Base-by-base conservation (phyloP, 352 stramenopile genomes). In the Phytophthora aleatoria region DNA sequence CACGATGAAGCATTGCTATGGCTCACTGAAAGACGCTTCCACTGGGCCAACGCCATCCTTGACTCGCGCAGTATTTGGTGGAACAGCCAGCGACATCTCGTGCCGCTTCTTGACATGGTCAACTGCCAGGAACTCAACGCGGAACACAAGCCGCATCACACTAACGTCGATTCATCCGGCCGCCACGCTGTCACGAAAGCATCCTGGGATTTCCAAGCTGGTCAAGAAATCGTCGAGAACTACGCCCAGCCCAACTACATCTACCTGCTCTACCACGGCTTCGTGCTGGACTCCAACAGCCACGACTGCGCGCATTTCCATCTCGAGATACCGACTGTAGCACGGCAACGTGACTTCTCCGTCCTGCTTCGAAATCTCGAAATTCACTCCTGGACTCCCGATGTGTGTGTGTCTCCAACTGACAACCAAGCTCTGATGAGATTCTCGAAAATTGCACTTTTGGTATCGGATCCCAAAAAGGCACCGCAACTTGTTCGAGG, bases 11-110 rank as follows among this genome's bases (percentile, higher is more conserved):
- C 64, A 12, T 39, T 57, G 0, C 27, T 62, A 10, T 90, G 90
- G 69, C 69, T 96, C 24, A 91, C 83, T 0, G 65, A 73, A 38
- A 55, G 73, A 16, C 71, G 72, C 24, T 97, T 96, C 55, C 60
- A 61, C 10, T 98, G 90, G 88, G 93, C 90, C 5, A 85, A 76
- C 31, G 82, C 83, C 9, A 92, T 97, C 15, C 73, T 98, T 11
- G 93, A 98, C 68, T 96, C 83, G 10, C 84, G 95, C 33, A 91
- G 78, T 49, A 98, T 99, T 74, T 98, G 94, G 94, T 98, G 94
- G 94, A 67, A 71, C 5, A 81, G 89, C 3, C 67, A 93, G 45
- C 81, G 91, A 11, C 91, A 98, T 43, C 76, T 99, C 10, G 92
- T 98, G 31, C 96, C 96, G 1, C 73, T 99, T 64, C 79, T 99